Evolutionary conservation across 306 rosid genomes (phyloP), one percentile per base, ranked within the genome.

Genomic region (Medicago ruthenica): DNA sequence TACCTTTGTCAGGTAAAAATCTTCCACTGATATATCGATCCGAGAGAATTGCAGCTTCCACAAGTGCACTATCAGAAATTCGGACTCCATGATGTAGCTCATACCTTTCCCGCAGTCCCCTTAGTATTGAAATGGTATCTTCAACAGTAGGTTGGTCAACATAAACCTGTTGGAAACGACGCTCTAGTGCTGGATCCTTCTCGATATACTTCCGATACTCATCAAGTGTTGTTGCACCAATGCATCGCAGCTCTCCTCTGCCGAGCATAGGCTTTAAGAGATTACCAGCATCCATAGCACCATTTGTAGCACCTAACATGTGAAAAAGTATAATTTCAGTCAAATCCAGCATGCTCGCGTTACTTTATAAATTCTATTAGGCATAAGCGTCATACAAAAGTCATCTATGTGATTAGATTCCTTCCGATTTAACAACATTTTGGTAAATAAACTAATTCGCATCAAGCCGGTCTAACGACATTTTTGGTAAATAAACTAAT

Each of bases 191-290:
- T 9, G 98, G 96, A 82, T 94, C 98, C 84, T 94, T 94, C 87
- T 94, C 97, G 2, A 94, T 90, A 76, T 94, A 94, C 71, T 92
- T 94, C 10, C 98, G 87, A 76, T 90, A 94, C 77, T 94, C 98
- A 60, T 94, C 97, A 63, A 94, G 80, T 8, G 98, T 94, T 65
- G 98, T 94, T 40, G 98, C 98, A 50, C 98, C 98, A 14, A 94
- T 94, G 62, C 98, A 94, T 48, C 97, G 90, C 76, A 94, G 75
- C 86, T 94, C 98, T 8, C 98, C 98, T 63, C 98, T 87, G 51
- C 98, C 98, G 81, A 94, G 98, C 98, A 94, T 94, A 45, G 98
- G 98, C 90, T 94, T 94, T 80, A 94, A 88, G 54, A 94, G 97
- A 78, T 94, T 94, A 17, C 98, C 98, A 67, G 98, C 98, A 83